Evolutionary conservation across 768 basidiomycete species (phyloP), one percentile per base, ranked within the genome.

Genomic region (Roridomyces roridus): DNA sequence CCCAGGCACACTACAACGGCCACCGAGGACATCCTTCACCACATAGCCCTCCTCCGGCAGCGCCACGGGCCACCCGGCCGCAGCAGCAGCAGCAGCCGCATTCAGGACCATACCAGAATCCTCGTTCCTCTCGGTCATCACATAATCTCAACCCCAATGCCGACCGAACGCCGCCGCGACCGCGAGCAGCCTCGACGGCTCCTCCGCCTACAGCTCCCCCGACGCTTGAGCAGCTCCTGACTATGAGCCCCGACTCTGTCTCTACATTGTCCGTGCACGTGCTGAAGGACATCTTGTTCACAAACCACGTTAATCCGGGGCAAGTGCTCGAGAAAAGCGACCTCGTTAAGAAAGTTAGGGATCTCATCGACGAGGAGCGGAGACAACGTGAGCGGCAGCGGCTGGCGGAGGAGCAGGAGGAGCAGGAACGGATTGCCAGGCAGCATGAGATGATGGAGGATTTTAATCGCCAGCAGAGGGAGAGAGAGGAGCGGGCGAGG

Each of bases 281-380:
- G n/a, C 77, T 97, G 43, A 97, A 97, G 69, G 78, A 80, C 2
- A 81, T 96, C 18, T 71, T 97, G 20, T 92, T 86, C 67, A 85
- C 85, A 50, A 92, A 95, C 62, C 93, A 90, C 52, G 91, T 96
- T 37, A 84, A 85, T 62, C 85, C 91, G 25, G 83, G 86, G 39
- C 78, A 87, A 65, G 75, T 95, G 2, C 74, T 96, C n/a, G 95
- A 97, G 76, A 97, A 97, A 76, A 75, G 79, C 21, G 92, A 94
- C 46, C 71, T 94, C n/a, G 91, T 94, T 14, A 78, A 71, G 39
- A 90, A 89, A 66, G 92, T 92, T 23, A 63, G 74, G 51, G 74
- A 71, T 15, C 71, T 94, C 12, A 72, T 93, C 17, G 86, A 87
- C 47, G 86, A 85, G 57, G 90, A 92, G 68, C 74, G 76, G 59